These are phyloP conservation scores for Lepidium didymum DNA, from an alignment of 345 rosid species.

Conservation along the genomic window DNA sequence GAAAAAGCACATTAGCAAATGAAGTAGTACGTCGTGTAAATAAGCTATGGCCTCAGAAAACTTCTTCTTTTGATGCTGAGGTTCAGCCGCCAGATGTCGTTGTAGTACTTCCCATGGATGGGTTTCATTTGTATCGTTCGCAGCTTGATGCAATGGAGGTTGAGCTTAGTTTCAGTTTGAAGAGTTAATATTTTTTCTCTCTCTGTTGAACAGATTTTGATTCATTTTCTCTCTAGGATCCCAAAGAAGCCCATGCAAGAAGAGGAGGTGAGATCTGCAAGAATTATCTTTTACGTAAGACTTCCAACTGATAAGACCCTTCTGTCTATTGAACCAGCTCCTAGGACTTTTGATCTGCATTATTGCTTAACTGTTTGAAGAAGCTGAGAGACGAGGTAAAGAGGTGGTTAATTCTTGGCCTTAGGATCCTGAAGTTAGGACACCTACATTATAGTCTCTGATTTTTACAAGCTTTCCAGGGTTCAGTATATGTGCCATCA, in stretches of 20 bases:
- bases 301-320: conserved; percentile 14
- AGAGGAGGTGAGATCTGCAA: conserved; percentile 71
- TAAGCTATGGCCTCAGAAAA: conserved; percentile 62
- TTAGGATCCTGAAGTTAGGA: background rate
- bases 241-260: conserved; percentile 94
- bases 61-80: conserved; percentile 57
- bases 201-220: background rate
- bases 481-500: conserved; percentile 78
- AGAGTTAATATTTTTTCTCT: background rate
- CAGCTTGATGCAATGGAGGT: conserved; percentile 97
- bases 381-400: conserved; percentile 68
- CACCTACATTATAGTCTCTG: conserved; percentile 6
- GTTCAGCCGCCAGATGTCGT: conserved; percentile 68
- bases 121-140: conserved; percentile 84
- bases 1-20: conserved; percentile 80
- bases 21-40: conserved; percentile 66
- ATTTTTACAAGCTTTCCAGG: conserved; percentile 38
- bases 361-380: conserved; percentile 61
- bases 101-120: conserved; percentile 85
- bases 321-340: conserved; percentile 48
- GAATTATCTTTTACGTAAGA: background rate
- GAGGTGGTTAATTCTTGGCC: background rate
- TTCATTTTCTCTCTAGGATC: conserved; percentile 42
- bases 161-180: background rate
- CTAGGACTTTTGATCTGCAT: conserved; percentile 76